Base-by-base conservation (phyloP, 768 basidiomycete species). In the Pulveroboletus sp. region DNA sequence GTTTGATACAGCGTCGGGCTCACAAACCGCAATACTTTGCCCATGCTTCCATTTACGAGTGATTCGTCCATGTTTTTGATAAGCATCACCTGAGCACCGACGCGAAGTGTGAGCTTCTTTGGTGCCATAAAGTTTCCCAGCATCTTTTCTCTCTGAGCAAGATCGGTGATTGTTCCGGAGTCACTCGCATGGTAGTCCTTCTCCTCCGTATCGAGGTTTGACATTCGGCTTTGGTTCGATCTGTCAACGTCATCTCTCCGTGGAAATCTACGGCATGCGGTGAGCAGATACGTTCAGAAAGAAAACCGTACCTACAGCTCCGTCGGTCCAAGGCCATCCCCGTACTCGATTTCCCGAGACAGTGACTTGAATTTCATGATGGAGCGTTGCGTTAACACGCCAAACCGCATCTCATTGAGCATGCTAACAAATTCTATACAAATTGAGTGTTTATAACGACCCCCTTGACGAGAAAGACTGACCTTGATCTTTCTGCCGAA, bases 371-470 rank as follows among this genome's bases (percentile, higher is more conserved):
- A 97, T 47, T 76, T 82, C 27, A 61, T 47, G 50, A 93, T 84
- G 0, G 93, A 94, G 19, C 72, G 69, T 3, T 61, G 52, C 1
- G 83, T 77, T 27, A 98, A 69, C 16, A 57, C 70, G 4, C 97
- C 97, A 58, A 92, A 95, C 14, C 97, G 83, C 97, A 98, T 98
- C 66, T 98, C 94, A 63, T 97, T 99, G 43, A 98, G 74, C 93
- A 98, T 98, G 66, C 90, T 78, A 43, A 99, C 81, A 62, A 99
- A 97, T 44, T 83, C 93, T 93, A 63, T 29, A 45, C 19, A 33
- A 49, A 38, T 34, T 52, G n/a, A 49, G 40, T 43, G 8, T 43
- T 49, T 40, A 36, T 36, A 31, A 38, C 29, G 36, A 16, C 44
- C 25, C 31, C 6, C 3, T 43, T 24, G 14, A 12, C 23, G 34